These are phyloP conservation scores for Henningerozyma blattae DNA, from an alignment of 805 yeast genomes.

Conservation along the genomic window DNA sequence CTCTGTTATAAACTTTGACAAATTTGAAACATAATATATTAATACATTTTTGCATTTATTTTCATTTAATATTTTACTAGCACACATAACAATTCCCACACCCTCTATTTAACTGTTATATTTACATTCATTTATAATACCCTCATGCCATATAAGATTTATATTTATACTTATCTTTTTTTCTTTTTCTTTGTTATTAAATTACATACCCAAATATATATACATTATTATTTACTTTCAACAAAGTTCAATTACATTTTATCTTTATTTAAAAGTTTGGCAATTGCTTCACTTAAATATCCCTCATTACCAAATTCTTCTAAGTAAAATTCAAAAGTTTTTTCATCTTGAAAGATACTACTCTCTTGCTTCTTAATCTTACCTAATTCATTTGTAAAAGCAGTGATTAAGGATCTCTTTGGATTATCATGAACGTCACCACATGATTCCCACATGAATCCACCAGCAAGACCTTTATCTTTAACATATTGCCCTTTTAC, in stretches of 20 bases:
- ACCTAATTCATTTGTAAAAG: constrained; percentile 28
- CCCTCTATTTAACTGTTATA: too few relatives aligned
- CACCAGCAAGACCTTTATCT: constrained; percentile 53
- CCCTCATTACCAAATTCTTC: constrained; percentile 10
- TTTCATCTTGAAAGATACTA: constrained; percentile 9
- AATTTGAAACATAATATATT: too few relatives aligned
- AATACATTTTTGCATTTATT: too few relatives aligned
- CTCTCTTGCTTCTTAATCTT: constrained; percentile 5
- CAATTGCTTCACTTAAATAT: constrained; percentile 3
- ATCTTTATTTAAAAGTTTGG: not conserved
- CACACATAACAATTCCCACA: too few relatives aligned
- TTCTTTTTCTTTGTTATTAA: too few relatives aligned
- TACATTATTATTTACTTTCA: too few relatives aligned
- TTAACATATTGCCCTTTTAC: constrained; percentile 50
- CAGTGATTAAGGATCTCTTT: constrained; percentile 30
- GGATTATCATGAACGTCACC: constrained; percentile 42
- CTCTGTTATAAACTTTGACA: constrained; percentile 65
- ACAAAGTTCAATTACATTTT: too few relatives aligned
- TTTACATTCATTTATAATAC: too few relatives aligned
- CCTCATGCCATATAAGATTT: too few relatives aligned
- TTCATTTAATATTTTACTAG: too few relatives aligned
- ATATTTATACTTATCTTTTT: too few relatives aligned
- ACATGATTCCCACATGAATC: constrained; percentile 90
- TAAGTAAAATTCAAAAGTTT: constrained; percentile 10
- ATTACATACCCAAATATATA: too few relatives aligned